Percentiles rank a stretch among this genome's conserved stretches.
These are phyloP conservation scores for Globisporangium rhizosaccharum DNA, from an alignment of 352 stramenopile genomes.

Conservation along the genomic window DNA sequence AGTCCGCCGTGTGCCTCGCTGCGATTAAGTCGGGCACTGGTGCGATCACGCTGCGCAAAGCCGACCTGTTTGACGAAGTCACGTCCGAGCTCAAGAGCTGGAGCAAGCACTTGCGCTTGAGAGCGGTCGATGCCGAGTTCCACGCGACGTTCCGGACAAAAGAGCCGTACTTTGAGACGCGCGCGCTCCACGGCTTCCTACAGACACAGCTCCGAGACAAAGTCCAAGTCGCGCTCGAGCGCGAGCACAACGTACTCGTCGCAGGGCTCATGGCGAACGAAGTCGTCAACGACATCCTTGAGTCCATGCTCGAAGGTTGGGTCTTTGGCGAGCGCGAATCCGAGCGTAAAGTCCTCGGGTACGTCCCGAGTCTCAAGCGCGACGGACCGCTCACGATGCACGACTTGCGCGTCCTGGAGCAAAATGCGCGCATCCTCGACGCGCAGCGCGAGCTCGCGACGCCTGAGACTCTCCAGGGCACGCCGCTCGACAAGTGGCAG, in stretches of 20 bases:
- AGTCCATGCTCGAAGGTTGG: slow-evolving; percentile 96
- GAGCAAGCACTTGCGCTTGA: slow-evolving; percentile 64
- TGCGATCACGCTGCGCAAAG: slow-evolving; percentile 49
- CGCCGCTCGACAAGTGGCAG: slow-evolving; percentile 65
- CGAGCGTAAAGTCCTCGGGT: slow-evolving; percentile 57
- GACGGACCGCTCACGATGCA: slow-evolving; percentile 70
- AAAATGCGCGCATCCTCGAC: slow-evolving; percentile 38
- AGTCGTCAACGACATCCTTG: slow-evolving; percentile 92
- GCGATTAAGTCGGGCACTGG: slow-evolving; percentile 50
- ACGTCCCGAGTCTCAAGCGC: slow-evolving; percentile 81
- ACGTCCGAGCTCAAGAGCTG: slow-evolving; percentile 62
- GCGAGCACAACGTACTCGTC: slow-evolving; percentile 86
- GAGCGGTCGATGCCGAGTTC: slow-evolving; percentile 89
- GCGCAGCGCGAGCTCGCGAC: slow-evolving; percentile 22
- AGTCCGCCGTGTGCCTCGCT: slow-evolving; percentile 51
- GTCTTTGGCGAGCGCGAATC: slow-evolving; percentile 92
- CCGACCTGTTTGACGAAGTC: slow-evolving; percentile 69
- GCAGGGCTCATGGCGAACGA: slow-evolving; percentile 81
- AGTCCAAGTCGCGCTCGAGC: slow-evolving; percentile 71
- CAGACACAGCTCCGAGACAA: slow-evolving; percentile 83
- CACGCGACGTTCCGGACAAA: slow-evolving; percentile 84
- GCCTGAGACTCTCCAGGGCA: slow-evolving; percentile 41
- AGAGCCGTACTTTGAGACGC: slow-evolving; percentile 84
- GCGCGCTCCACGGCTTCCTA: slow-evolving; percentile 87
- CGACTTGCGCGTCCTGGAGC: slow-evolving; percentile 54